Evolutionary conservation across 2,329 filamentous ascomycete species (phyloP).

Genomic region (Nothophaeocryptopus gaeumannii): DNA sequence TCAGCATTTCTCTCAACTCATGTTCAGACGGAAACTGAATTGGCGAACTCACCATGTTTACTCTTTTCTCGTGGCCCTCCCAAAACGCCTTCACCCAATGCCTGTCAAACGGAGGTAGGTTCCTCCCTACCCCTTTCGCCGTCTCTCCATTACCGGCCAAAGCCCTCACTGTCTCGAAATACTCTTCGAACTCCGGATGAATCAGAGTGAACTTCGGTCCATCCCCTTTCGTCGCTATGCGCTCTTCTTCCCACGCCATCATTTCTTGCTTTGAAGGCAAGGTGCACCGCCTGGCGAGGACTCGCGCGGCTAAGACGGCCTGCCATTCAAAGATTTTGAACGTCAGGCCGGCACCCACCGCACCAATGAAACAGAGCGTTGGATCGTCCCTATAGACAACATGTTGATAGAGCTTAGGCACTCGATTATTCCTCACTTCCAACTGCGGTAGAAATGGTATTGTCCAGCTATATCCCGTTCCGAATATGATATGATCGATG

Average conservation of each 20-base stretch:
- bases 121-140: too few species aligned
- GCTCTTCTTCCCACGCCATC: conserved; percentile 56
- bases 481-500: conserved; percentile 64
- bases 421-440: conserved; percentile 53
- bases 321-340: conserved; percentile 71
- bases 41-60: too few species aligned
- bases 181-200: conserved; percentile 62
- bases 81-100: too few species aligned
- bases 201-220: conserved; percentile 56
- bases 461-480: conserved; percentile 65
- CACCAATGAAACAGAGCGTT: conserved; percentile 57
- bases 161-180: conserved; percentile 57
- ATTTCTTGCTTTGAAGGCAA: conserved; percentile 53
- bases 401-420: conserved; percentile 58
- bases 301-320: conserved; percentile 59
- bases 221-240: conserved; percentile 55
- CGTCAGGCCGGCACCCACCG: conserved; percentile 57
- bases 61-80: too few species aligned
- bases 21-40: too few species aligned
- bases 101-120: too few species aligned
- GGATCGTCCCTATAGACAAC: conserved; percentile 56
- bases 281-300: conserved; percentile 54
- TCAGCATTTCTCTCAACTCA: too few species aligned
- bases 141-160: conserved; percentile 45
- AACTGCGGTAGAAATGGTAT: conserved; percentile 59